Evolutionary conservation across 2,329 filamentous ascomycete species (phyloP), one percentile per base, ranked within the genome.

Genomic region (Claviceps monticola): DNA sequence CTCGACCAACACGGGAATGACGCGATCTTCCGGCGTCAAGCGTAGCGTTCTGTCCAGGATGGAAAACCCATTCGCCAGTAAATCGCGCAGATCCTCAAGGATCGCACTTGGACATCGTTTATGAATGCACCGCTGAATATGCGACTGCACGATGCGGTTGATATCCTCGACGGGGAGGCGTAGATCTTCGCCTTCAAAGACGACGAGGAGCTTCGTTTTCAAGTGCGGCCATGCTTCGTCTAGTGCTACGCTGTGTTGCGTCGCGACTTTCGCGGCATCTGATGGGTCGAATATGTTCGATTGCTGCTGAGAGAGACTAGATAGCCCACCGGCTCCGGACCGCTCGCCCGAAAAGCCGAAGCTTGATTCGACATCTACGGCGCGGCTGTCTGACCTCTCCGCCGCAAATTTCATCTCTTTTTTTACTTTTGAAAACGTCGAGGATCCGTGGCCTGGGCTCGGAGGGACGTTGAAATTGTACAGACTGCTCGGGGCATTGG

Each of bases 1-100:
- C 63, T 95, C 88, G 2, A 96, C 91, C 1, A 98, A 74, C 52
- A 88, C 82, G 0, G 88, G 87, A 21, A 97, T 88, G n/a, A 97
- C 78, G 37, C 84, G 80, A 55, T 95, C 90, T 61, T 97, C 91
- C 0, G 88, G 77, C 0, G 88, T 82, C 46, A 80, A 80, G 48
- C 83, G 79, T 17, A 97, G 71, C 0, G 87, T 90, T 57, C 90
- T 86, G 58, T 95, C 91, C 2, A 98, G 74, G 2, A 86, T 89
- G 34, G 79, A 75, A 62, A 97, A 98, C 1, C 93, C 93, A 0
- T 86, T 85, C n/a, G 75, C 70, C 2, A 93, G 71, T 4, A 93
- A 73, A 58, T 91, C 86, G 48, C 82, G 75, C 8, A 93, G 67
- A 59, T 93, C 87, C 57, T 91, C 86, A 11, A 91, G 71, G 53